A percentile compares a stretch with the other conserved stretches of the same genome.
Conservation (phyloP, 2,329 filamentous ascomycete genomes). For the Neobulgaria alba region DNA sequence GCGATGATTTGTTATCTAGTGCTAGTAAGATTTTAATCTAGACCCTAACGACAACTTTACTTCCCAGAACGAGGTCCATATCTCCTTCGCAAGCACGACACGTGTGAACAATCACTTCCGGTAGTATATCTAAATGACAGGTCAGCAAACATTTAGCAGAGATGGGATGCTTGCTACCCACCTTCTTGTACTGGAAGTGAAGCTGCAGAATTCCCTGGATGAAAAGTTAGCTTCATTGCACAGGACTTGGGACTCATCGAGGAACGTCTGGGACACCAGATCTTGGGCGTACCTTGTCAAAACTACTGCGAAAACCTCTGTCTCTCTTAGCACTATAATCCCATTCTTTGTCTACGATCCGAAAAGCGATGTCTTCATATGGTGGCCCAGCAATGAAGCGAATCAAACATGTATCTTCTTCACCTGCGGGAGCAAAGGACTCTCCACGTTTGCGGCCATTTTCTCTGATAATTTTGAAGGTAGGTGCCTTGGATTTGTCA, state of each 20-base stretch:
- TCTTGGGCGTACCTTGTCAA: slow-evolving; percentile 90
- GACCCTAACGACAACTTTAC: slow-evolving; percentile 17
- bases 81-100: slow-evolving; percentile 5
- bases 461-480: slow-evolving; percentile 91
- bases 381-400: slow-evolving; percentile 91
- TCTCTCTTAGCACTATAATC: slow-evolving; percentile 96
- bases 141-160: slow-evolving; percentile 16
- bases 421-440: slow-evolving; percentile 85
- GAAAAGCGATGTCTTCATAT: slow-evolving; percentile 94
- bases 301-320: slow-evolving; percentile 89
- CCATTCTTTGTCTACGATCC: slow-evolving; percentile 98
- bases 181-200: slow-evolving; percentile 98
- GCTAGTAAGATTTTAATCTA: slow-evolving; percentile 18
- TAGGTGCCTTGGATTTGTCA: slow-evolving; percentile 88
- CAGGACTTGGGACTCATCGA: slow-evolving; percentile 2
- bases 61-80: slow-evolving; percentile 12
- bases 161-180: slow-evolving; percentile 33
- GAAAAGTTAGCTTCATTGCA: slow-evolving; percentile 24
- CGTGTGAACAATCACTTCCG: slow-evolving; percentile 38
- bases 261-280: too few species aligned
- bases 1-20: slow-evolving; percentile 12
- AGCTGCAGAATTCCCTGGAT: slow-evolving; percentile 82
- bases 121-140: slow-evolving; percentile 41
- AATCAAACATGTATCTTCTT: slow-evolving; percentile 95
- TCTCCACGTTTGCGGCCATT: slow-evolving; percentile 82